A percentile compares a stretch with the other conserved stretches of the same genome.
phyloP scores from a whole-genome alignment of 305 asterid species.

The Lippia alba region DNA sequence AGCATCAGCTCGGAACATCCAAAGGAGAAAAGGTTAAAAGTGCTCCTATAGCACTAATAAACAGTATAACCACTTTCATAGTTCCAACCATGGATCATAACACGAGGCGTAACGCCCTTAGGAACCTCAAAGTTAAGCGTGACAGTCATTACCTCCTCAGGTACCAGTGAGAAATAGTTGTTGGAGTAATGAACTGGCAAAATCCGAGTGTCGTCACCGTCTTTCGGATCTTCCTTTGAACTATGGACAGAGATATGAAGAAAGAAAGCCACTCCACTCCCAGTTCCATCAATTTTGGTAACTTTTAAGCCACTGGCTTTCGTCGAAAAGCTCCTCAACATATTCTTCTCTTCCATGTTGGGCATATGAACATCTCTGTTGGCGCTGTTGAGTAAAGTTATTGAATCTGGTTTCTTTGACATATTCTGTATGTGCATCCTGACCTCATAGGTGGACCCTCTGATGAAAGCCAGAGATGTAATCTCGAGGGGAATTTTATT shows the following conservation, averaged over 20 bases:
- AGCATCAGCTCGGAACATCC: no score
- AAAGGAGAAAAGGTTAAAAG: not conserved
- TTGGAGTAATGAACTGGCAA: conserved; percentile 94
- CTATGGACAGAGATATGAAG: conserved; percentile 82
- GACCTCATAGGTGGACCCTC: conserved; percentile 67
- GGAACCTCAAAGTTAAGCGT: conserved; percentile 76
- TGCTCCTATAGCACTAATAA: conserved; percentile 34
- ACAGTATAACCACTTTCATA: conserved; percentile 46
- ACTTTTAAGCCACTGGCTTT: conserved; percentile 41
- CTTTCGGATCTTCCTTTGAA: conserved; percentile 45
- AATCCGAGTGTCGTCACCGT: conserved; percentile 69
- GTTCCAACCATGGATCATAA: conserved; percentile 78
- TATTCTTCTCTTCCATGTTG: conserved; percentile 37
- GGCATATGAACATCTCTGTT: conserved; percentile 30
- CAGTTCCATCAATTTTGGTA: conserved; percentile 58
- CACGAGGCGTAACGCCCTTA: conserved; percentile 60
- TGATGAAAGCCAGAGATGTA: conserved; percentile 57
- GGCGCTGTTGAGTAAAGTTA: conserved; percentile 38
- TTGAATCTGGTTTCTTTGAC: conserved; percentile 60
- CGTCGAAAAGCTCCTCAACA: conserved; percentile 41
- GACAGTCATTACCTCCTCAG: conserved; percentile 78
- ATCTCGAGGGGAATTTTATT: conserved; percentile 62
- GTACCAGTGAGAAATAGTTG: conserved; percentile 92
- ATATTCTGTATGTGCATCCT: conserved; percentile 68
- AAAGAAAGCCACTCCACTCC: conserved; percentile 80